A percentile compares a stretch with the other conserved stretches of the same genome.
Conservation (phyloP, 2,329 filamentous ascomycete species). For the Chrysosporium keratinophilum region DNA sequence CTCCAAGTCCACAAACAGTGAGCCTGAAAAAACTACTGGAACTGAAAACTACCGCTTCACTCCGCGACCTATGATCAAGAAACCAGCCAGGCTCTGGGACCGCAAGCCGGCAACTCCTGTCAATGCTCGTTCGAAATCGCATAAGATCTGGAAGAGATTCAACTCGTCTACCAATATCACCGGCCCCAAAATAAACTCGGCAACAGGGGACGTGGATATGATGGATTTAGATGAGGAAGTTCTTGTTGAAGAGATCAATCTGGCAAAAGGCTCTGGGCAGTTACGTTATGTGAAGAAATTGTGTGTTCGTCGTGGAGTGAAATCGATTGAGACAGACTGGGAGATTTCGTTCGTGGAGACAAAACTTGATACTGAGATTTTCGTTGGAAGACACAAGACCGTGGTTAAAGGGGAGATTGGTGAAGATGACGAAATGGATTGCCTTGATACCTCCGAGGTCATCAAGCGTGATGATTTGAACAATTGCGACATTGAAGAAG, state of each 20-base stretch:
- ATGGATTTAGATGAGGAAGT: constrained; percentile 17
- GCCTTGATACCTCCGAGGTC: constrained; percentile 1
- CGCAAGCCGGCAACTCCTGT: constrained; percentile 37
- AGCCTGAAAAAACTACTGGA: not conserved
- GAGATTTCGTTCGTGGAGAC: constrained; percentile 33
- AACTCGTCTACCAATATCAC: constrained; percentile 21
- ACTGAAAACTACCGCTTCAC: constrained; percentile 31
- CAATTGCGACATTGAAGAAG: not conserved
- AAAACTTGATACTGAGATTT: constrained; percentile 29
- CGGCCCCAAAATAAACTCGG: not conserved
- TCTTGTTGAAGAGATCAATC: constrained; percentile 28
- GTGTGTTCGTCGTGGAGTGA: constrained; percentile 20
- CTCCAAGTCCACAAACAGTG: not conserved
- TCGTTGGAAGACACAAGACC: not conserved
- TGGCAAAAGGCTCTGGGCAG: constrained; percentile 21
- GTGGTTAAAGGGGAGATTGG: not conserved
- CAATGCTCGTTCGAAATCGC: constrained; percentile 30
- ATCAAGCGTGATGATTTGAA: not conserved
- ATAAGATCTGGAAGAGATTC: constrained; percentile 40
- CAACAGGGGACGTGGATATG: constrained; percentile 17
- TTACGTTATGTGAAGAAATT: constrained; percentile 31
- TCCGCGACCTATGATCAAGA: constrained; percentile 29
- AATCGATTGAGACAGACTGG: constrained; percentile 14
- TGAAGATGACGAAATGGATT: constrained; percentile 3
- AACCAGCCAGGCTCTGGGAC: constrained; percentile 35